phyloP scores from a whole-genome alignment of 495 filamentous ascomycete species.

The Echria macrotheca region DNA sequence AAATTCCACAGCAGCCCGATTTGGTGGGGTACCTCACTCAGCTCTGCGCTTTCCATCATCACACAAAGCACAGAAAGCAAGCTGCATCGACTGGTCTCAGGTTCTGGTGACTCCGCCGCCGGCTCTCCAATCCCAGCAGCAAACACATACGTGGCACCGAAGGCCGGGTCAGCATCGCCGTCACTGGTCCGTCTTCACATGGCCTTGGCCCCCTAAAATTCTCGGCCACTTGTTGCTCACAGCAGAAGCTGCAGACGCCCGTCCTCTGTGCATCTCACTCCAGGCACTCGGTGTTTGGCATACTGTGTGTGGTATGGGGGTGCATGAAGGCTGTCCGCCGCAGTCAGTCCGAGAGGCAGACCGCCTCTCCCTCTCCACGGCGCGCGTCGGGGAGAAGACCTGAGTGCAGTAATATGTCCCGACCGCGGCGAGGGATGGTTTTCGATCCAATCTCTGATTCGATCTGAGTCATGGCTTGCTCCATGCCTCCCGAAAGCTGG shows the following conservation, averaged over 20 bases:
- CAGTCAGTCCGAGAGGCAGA: conserved; percentile 3
- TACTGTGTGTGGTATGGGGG: too few relatives aligned
- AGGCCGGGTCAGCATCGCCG: too few relatives aligned
- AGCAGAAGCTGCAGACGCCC: too few relatives aligned
- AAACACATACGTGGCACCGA: not conserved
- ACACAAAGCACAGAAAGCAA: conserved; percentile 5
- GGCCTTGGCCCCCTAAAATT: too few relatives aligned
- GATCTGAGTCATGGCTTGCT: conserved; percentile 6
- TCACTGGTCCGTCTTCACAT: conserved; percentile 1
- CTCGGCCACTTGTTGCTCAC: too few relatives aligned
- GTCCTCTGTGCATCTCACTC: not conserved
- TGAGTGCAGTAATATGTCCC: too few relatives aligned
- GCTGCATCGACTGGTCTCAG: not conserved
- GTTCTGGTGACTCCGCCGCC: conserved; percentile 2
- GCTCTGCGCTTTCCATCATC: conserved; percentile 6
- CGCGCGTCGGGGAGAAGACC: too few relatives aligned
- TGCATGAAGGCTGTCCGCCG: conserved; percentile 7
- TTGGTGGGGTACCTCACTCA: conserved; percentile 6
- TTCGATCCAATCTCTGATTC: conserved; percentile 7
- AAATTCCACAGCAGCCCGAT: not conserved
- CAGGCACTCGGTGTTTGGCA: conserved; percentile 6
- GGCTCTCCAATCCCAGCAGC: not conserved
- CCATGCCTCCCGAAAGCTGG: not conserved
- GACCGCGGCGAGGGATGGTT: not conserved
- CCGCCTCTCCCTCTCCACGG: too few relatives aligned